phyloP scores from a whole-genome alignment of 1,139 yeast species.

The Protomyces arabidopsidicola region DNA sequence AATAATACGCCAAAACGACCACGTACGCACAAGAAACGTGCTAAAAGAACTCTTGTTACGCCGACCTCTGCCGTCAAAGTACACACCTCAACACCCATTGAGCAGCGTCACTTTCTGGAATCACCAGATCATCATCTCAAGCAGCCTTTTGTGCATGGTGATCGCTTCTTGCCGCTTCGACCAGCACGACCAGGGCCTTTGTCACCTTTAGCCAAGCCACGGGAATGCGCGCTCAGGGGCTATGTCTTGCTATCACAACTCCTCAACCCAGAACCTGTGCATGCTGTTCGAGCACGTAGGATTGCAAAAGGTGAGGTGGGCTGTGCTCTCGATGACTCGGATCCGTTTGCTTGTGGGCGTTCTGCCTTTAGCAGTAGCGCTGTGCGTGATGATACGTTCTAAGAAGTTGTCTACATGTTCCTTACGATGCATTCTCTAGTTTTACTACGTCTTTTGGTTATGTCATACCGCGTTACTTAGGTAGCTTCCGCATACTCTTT shows the following conservation, averaged over 20 bases:
- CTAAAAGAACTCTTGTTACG: neutral
- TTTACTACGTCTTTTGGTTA: no score
- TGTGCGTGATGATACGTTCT: neutral
- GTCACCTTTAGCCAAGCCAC: neutral
- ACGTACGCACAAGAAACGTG: neutral
- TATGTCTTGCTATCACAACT: neutral
- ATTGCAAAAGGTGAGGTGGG: neutral
- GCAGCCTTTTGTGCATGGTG: neutral
- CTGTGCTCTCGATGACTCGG: neutral
- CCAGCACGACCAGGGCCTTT: neutral
- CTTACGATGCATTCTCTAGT: neutral
- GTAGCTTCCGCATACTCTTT: no score
- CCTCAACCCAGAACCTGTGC: neutral
- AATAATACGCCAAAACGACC: neutral
- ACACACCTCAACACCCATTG: neutral
- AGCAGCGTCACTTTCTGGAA: neutral
- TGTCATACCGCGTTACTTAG: no score
- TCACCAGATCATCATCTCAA: neutral
- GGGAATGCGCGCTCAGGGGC: neutral
- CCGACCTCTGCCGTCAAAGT: neutral
- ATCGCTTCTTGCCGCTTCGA: neutral
- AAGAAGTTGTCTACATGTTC: neutral
- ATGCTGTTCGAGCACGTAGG: neutral
- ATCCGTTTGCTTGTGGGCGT: neutral
- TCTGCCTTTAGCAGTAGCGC: neutral